Conservation (phyloP, 2,329 filamentous ascomycete species). For the Colletotrichum plurivorum region DNA sequence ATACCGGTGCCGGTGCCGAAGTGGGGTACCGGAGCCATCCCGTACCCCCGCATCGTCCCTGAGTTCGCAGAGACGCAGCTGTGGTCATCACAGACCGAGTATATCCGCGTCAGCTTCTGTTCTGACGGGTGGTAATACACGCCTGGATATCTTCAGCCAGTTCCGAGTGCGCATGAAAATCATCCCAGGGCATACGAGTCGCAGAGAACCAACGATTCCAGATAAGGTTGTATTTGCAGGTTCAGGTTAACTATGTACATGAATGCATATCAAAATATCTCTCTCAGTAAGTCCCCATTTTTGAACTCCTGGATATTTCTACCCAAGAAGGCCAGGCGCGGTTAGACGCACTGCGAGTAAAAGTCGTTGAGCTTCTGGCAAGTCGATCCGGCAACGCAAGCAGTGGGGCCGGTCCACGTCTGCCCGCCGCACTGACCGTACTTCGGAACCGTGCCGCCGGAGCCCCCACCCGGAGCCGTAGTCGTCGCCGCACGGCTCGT, state of each 20-base stretch:
- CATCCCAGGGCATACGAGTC: no score
- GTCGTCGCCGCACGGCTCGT: slow-evolving; percentile 26
- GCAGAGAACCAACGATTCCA: background rate
- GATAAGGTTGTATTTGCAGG: background rate
- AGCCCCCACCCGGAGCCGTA: slow-evolving; percentile 7
- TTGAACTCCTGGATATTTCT: no score
- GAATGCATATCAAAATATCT: background rate
- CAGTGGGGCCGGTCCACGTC: slow-evolving; percentile 52
- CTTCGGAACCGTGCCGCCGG: slow-evolving; percentile 44
- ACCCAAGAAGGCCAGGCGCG: no score
- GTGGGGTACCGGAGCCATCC: no score
- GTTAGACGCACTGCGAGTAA: slow-evolving; percentile 58
- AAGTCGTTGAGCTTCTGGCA: slow-evolving; percentile 56
- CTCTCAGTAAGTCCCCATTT: background rate
- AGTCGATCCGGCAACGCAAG: slow-evolving; percentile 51
- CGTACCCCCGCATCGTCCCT: no score
- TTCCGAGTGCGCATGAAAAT: no score
- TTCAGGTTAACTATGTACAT: slow-evolving; percentile 13
- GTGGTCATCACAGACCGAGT: no score
- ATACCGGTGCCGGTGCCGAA: no score
- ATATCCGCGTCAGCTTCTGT: no score
- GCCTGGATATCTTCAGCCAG: no score
- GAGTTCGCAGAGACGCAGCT: no score
- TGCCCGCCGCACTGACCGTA: slow-evolving; percentile 56
- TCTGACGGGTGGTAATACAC: no score